Evolutionary conservation across 1,284 basidiomycete species (phyloP).

Genomic region (Flammula alnicola): DNA sequence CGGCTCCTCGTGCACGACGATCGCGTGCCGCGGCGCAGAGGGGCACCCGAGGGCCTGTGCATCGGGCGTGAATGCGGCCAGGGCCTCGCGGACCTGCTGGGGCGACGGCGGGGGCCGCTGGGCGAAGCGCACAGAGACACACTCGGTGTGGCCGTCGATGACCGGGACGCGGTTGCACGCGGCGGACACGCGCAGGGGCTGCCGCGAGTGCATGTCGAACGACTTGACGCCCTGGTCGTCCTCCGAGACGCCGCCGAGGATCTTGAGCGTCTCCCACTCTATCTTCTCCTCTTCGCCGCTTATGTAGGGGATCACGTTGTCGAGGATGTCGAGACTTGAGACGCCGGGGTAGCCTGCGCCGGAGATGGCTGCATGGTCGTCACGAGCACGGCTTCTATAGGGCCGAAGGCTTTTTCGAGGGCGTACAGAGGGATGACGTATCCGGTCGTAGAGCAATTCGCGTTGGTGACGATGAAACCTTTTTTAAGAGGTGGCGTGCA

Average conservation of each 20-base stretch:
- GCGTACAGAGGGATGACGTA: conserved; percentile 92
- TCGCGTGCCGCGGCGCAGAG: conserved; percentile 85
- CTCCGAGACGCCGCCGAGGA: conserved; percentile 81
- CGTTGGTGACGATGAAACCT: conserved; percentile 98
- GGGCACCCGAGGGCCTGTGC: conserved; percentile 85
- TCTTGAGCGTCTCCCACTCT: conserved; percentile 98
- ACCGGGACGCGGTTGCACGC: conserved; percentile 93
- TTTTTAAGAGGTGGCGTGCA: conserved; percentile 76
- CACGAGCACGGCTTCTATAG: conserved; percentile 88
- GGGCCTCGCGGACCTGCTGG: conserved; percentile 87
- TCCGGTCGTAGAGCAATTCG: conserved; percentile 98
- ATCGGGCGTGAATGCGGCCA: conserved; percentile 77
- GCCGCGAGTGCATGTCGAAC: conserved; percentile 87
- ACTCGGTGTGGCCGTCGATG: conserved; percentile 90
- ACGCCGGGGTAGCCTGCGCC: conserved; percentile 98
- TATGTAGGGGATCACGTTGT: conserved; percentile 97
- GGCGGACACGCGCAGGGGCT: conserved; percentile 87
- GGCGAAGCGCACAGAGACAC: conserved; percentile 87
- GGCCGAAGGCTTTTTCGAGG: conserved; percentile 91
- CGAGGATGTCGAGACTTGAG: conserved; percentile 88
- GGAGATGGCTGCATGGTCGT: conserved; percentile 99
- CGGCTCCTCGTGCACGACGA: conserved; percentile 90
- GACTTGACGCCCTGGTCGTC: conserved; percentile 56
- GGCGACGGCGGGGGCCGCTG: conserved; percentile 82
- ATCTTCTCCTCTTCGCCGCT: conserved; percentile 98